These are phyloP conservation scores for Alternaria solani DNA, from an alignment of 2,329 filamentous ascomycete genomes.

Conservation along the genomic window DNA sequence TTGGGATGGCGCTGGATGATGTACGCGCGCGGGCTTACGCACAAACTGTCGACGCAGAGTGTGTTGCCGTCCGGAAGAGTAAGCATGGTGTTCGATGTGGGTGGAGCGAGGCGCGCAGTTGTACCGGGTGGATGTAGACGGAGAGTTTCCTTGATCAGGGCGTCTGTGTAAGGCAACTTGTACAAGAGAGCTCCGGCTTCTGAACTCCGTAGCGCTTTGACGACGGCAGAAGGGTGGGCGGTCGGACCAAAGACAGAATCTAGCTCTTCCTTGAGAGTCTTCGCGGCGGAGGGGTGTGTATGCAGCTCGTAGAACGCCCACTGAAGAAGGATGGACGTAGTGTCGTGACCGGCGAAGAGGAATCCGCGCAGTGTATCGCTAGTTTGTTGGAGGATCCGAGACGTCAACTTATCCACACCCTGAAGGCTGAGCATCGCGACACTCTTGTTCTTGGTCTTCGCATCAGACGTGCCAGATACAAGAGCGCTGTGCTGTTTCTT, in stretches of 20 bases:
- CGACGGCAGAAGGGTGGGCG: neutral
- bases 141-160: slow-evolving; percentile 55
- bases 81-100: slow-evolving; percentile 16
- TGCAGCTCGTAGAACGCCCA: slow-evolving; percentile 40
- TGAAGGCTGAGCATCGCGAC: slow-evolving; percentile 25
- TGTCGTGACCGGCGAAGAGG: slow-evolving; percentile 47
- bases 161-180: slow-evolving; percentile 54
- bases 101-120: slow-evolving; percentile 24
- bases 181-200: neutral
- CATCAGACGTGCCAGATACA: neutral
- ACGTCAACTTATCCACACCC: slow-evolving; percentile 22
- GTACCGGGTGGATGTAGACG: slow-evolving; percentile 51
- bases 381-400: slow-evolving; percentile 40
- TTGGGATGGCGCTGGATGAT: slow-evolving; percentile 27
- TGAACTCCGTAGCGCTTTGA: neutral
- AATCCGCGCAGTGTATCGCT: slow-evolving; percentile 48
- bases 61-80: slow-evolving; percentile 18
- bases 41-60: slow-evolving; percentile 21
- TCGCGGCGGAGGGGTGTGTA: slow-evolving; percentile 22
- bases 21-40: slow-evolving; percentile 22
- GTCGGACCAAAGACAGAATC: slow-evolving; percentile 1
- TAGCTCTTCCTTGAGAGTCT: neutral
- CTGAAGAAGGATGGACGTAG: slow-evolving; percentile 35
- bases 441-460: slow-evolving; percentile 9
- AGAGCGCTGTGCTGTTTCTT: slow-evolving; percentile 17